Evolutionary conservation across 2,329 filamentous ascomycete species (phyloP), one percentile per base, ranked within the genome.

Genomic region (Ambrosiella xylebori): DNA sequence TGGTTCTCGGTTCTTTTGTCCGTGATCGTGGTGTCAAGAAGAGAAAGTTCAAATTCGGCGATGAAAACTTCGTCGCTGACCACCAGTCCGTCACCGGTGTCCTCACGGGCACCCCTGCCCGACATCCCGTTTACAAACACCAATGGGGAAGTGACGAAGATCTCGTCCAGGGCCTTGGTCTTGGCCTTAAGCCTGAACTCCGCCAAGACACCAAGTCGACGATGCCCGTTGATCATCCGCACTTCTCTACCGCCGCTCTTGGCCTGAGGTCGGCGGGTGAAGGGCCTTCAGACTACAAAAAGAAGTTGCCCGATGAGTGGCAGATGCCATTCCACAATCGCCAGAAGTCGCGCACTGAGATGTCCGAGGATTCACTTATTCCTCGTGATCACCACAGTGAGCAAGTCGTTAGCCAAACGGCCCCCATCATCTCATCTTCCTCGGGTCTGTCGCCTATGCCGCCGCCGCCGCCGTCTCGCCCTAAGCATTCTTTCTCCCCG

Each of bases 121-220:
- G 62, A 76, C 73, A 62, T 74, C 82, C 61, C 3, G 58, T 60
- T 12, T 60, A 60, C 51, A 60, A 60, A 36, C 78, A 80, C 54
- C 80, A 86, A 58, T 91, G 86, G 83, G 89, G 88, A 49, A 95
- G 88, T 64, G 91, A 97, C 64, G 89, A 94, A 66, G 88, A 97
- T 66, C 78, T 97, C 1, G 88, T 94, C 3, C 76, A 85, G 55
- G 86, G 84, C 61, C 65, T 95, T 2, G 90, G 91, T 7, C 80
- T 91, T 44, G 79, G 85, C 11, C 76, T 81, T 2, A 73, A 77
- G 44, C 74, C 74, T 0, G 73, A 77, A 57, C 66, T 82, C 15
- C 73, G 76, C 38, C 70, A 58, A 54, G 54, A 61, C 37, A 56
- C 58, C 1, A 61, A 65, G 17, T 63, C 63, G 2, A 41, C 15